Base-by-base conservation (phyloP, 148 eudicot genomes). In the Drosera capensis region DNA sequence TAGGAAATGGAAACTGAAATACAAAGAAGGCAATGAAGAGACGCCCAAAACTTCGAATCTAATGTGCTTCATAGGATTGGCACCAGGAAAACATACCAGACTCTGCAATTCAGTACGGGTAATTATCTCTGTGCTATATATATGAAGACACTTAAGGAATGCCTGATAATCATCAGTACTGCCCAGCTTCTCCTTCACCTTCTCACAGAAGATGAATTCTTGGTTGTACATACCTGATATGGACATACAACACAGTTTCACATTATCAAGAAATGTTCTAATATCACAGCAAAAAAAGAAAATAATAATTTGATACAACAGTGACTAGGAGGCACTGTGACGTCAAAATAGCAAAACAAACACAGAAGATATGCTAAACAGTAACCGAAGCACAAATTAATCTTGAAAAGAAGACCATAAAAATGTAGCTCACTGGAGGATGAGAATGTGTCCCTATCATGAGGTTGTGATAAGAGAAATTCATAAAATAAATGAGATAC, bases 61-160 rank as follows among this genome's bases (percentile, higher is more conserved):
- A 34, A 34, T 34, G 14, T 34, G 38, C 38, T 34, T 34, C 38
- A 34, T 4, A 11, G n/a, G 3, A 11, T 34, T 11, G 3, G n/a
- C 6, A 34, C n/a, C 2, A 34, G n/a, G 38, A 34, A 4, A 34
- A 53, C 95, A 40, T 72, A 92, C 99, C 88, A 92, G 66, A 59
- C 82, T 57, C 49, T 85, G 88, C 56, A 92, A 52, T 69, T 92
- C 95, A 42, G 56, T 68, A 70, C 86, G 71, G 50, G 88, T 73
- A 39, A 92, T 90, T 59, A 90, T 90, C 57, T 90, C 95, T n/a
- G 82, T 84, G 75, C 88, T 90, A 68, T 84, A 90, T 50, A 85
- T 92, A 54, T 92, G 81, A 52, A 92, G 87, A 73, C 95, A 92
- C 70, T 81, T 92, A 70, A 92, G 64, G 54, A 92, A 92, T 48